A percentile compares a stretch with the other conserved stretches of the same genome.
These are phyloP conservation scores for Penicillium sp. DNA, from an alignment of 2,329 filamentous ascomycete genomes.

Conservation along the genomic window DNA sequence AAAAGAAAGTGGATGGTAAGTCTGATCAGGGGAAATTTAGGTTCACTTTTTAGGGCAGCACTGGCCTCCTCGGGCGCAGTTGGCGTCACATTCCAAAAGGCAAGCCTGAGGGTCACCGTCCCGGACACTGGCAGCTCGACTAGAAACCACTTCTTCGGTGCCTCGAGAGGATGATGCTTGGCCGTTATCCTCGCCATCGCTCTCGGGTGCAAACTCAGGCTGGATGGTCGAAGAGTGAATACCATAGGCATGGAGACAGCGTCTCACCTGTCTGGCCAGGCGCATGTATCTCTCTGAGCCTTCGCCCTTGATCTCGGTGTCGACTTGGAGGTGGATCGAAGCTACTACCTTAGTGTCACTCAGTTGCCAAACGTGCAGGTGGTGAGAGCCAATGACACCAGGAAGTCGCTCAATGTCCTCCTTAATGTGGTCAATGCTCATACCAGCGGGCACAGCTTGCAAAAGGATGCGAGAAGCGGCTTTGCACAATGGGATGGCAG, in stretches of 20 bases:
- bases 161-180: slow-evolving; percentile 24
- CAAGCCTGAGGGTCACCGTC: slow-evolving; percentile 43
- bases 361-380: slow-evolving; percentile 96
- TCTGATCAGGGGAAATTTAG: slow-evolving; percentile 11
- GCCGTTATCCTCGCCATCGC: slow-evolving; percentile 34
- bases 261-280: slow-evolving; percentile 75
- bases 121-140: slow-evolving; percentile 38
- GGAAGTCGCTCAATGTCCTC: slow-evolving; percentile 84
- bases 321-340: slow-evolving; percentile 88
- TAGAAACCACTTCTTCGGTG: slow-evolving; percentile 25
- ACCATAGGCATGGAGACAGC: slow-evolving; percentile 89
- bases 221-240: slow-evolving; percentile 98
- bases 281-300: slow-evolving; percentile 82
- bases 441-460: slow-evolving; percentile 86
- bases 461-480: slow-evolving; percentile 73
- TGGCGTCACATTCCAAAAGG: slow-evolving; percentile 50
- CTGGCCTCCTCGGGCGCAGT: slow-evolving; percentile 43
- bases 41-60: slow-evolving; percentile 42
- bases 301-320: slow-evolving; percentile 82
- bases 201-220: slow-evolving; percentile 66
- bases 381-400: slow-evolving; percentile 86
- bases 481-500: slow-evolving; percentile 53
- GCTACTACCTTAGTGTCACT: slow-evolving; percentile 93
- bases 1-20: not conserved
- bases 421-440: slow-evolving; percentile 85